These are phyloP conservation scores for Saccharum hybrid DNA, from an alignment of 202 grass and related monocot genomes.

Conservation along the genomic window DNA sequence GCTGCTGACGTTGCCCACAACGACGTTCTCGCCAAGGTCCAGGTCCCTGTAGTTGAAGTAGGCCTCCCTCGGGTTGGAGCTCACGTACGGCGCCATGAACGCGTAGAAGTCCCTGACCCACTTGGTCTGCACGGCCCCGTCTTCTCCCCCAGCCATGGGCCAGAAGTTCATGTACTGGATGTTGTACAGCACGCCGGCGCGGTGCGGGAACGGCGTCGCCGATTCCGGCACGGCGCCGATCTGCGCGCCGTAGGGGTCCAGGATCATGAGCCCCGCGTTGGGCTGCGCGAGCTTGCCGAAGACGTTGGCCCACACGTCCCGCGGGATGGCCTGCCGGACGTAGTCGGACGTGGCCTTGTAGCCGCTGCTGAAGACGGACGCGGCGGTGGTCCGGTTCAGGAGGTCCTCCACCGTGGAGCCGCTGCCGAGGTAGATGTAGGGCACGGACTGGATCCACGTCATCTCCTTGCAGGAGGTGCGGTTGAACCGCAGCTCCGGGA, in stretches of 20 bases:
- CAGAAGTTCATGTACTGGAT: constrained; percentile 54
- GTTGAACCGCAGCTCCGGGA: constrained; percentile 52
- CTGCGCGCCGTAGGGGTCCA: constrained; percentile 47
- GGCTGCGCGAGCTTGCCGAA: constrained; percentile 37
- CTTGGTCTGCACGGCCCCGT: constrained; percentile 22
- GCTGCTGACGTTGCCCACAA: constrained; percentile 33
- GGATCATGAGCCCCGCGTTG: constrained; percentile 43
- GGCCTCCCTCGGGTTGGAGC: constrained; percentile 38
- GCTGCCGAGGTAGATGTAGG: constrained; percentile 53
- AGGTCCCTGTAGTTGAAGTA: constrained; percentile 61
- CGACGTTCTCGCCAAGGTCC: constrained; percentile 44
- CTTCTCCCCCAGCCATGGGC: background rate
- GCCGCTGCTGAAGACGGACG: constrained; percentile 15
- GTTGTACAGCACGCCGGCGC: constrained; percentile 56
- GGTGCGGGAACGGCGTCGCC: constrained; percentile 45
- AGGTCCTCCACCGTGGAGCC: constrained; percentile 39
- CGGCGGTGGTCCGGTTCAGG: constrained; percentile 42
- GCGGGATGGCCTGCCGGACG: constrained; percentile 48
- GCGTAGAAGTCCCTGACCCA: constrained; percentile 50
- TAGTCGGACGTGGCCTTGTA: constrained; percentile 63
- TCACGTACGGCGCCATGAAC: constrained; percentile 47
- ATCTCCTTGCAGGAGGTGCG: constrained; percentile 59
- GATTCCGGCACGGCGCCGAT: constrained; percentile 25
- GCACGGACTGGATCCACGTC: constrained; percentile 64
- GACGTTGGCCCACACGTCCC: constrained; percentile 30